Percentiles rank a stretch among this genome's conserved stretches.
Evolutionary conservation across 768 basidiomycete genomes (phyloP).

Genomic region (Dacryopinax spathularia): DNA sequence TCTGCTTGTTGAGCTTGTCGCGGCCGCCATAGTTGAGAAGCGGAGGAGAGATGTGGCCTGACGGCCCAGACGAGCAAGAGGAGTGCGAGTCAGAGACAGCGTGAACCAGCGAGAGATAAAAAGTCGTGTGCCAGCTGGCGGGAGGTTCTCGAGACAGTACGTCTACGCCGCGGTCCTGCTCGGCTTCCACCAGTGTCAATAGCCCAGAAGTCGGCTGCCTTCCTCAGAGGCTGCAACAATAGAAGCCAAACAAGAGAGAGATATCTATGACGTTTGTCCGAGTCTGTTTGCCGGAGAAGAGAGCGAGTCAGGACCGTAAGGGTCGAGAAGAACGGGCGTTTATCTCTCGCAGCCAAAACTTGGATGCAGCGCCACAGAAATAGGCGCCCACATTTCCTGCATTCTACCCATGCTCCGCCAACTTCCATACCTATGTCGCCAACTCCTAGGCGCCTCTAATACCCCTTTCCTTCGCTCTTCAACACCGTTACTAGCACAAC

Average conservation of each 20-base stretch:
- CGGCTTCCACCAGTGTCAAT: too few species aligned
- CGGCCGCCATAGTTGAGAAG: not conserved
- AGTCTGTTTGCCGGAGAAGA: too few species aligned
- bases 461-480: not conserved
- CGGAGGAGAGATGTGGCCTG: not conserved
- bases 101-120: not conserved
- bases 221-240: not conserved
- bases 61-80: not conserved
- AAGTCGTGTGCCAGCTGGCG: conserved; percentile 1
- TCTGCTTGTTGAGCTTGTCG: not conserved
- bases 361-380: not conserved
- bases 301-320: too few species aligned
- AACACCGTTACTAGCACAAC: not conserved
- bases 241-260: not conserved
- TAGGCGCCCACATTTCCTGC: conserved; percentile 5
- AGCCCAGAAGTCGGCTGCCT: not conserved
- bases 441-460: not conserved
- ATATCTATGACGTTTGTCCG: not conserved
- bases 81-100: not conserved
- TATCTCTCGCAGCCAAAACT: not conserved
- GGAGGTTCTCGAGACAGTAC: not conserved
- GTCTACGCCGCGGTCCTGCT: not conserved
- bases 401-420: conserved; percentile 2
- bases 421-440: not conserved
- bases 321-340: not conserved